Conservation (phyloP, 805 yeast genomes). For the Ogataea allantospora region DNA sequence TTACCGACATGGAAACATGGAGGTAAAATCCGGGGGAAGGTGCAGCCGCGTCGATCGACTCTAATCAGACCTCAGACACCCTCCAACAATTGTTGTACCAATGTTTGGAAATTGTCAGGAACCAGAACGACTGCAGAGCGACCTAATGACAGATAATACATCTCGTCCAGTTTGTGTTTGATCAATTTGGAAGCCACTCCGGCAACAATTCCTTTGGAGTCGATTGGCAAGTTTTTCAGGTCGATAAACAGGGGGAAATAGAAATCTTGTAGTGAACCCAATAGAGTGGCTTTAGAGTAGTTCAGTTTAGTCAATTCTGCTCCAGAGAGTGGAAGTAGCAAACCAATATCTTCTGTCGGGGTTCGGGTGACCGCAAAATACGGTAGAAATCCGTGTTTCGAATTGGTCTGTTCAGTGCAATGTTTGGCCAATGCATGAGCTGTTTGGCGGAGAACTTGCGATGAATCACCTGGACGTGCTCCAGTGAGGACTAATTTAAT, state of each 20-base stretch:
- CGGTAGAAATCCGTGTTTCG: conserved; percentile 32
- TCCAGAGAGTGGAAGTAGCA: conserved; percentile 44
- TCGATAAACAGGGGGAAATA: conserved; percentile 58
- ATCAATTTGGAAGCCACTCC: conserved; percentile 55
- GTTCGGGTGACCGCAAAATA: conserved; percentile 55
- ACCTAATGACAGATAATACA: conserved; percentile 62
- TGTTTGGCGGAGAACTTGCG: conserved; percentile 41
- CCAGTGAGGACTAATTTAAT: conserved; percentile 53
- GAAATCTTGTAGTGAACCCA: conserved; percentile 57
- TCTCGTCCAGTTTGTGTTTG: conserved; percentile 38
- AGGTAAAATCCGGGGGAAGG: conserved; percentile 2
- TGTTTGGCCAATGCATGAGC: conserved; percentile 35
- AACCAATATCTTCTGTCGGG: conserved; percentile 48
- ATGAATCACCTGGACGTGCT: conserved; percentile 50
- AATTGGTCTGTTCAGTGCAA: conserved; percentile 15
- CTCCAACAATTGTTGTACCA: conserved; percentile 16
- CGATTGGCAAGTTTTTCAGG: conserved; percentile 51
- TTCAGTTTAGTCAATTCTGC: conserved; percentile 38
- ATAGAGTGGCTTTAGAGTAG: conserved; percentile 40
- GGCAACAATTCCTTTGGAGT: conserved; percentile 65
- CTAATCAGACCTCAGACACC: conserved; percentile 3
- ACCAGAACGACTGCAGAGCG: conserved; percentile 58
- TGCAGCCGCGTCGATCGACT: conserved; percentile 5
- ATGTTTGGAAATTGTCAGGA: conserved; percentile 41
- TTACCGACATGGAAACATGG: conserved; percentile 4